Conservation (phyloP, 306 rosid genomes). For the Medicago truncatula region DNA sequence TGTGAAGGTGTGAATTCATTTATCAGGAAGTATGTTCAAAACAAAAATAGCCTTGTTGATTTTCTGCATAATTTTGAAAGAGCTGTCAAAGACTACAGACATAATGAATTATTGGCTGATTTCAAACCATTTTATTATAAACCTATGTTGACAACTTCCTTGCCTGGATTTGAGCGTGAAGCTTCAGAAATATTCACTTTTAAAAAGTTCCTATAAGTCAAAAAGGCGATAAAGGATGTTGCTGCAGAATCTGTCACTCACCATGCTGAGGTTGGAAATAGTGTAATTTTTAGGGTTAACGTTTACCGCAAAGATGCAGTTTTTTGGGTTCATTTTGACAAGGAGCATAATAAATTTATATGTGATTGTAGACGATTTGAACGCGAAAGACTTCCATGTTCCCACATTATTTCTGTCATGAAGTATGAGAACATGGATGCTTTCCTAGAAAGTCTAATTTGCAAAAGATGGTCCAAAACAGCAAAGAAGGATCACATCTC, state of each 20-base stretch:
- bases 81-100: neutral
- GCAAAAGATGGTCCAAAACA: too few species aligned
- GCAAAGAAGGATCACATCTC: too few species aligned
- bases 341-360: neutral
- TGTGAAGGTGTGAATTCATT: neutral
- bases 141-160: neutral
- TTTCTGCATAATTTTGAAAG: neutral
- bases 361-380: neutral
- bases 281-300: too few species aligned
- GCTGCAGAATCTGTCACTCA: neutral
- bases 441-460: too few species aligned
- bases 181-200: neutral
- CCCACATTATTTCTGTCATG: too few species aligned
- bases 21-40: neutral
- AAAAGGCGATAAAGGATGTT: neutral
- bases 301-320: neutral
- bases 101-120: neutral
- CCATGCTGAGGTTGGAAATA: neutral
- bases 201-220: neutral
- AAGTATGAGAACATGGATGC: too few species aligned
- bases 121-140: neutral
- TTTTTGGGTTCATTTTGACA: neutral
- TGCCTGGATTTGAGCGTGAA: neutral
- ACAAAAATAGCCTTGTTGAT: neutral
- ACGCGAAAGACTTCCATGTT: too few species aligned